These are phyloP conservation scores for Phoenix dactylifera DNA, from an alignment of 176 grass and related monocot genomes.

Conservation along the genomic window DNA sequence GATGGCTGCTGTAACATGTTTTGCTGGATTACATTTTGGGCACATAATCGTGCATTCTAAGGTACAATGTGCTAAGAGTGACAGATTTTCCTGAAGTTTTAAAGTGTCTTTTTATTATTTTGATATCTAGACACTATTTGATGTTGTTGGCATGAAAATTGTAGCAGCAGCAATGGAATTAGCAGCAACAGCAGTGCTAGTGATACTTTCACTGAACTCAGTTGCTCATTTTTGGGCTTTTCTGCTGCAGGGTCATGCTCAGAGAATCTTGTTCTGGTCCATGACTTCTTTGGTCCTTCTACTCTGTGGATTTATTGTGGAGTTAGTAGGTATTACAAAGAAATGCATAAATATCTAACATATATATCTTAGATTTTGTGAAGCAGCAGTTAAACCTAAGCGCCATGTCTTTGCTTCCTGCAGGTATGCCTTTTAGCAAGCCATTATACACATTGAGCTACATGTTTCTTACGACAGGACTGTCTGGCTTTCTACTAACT, in stretches of 20 bases:
- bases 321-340: constrained; percentile 45
- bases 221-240: too few species aligned
- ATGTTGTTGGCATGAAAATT: too few species aligned
- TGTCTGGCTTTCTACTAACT: constrained; percentile 65
- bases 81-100: too few species aligned
- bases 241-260: constrained; percentile 47
- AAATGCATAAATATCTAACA: too few species aligned
- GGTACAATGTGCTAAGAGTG: constrained; percentile 19
- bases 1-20: constrained; percentile 79
- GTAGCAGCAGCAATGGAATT: too few species aligned
- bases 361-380: too few species aligned
- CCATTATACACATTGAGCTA: constrained; percentile 93
- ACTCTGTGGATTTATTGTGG: constrained; percentile 50
- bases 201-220: too few species aligned
- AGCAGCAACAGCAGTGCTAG: too few species aligned
- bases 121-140: too few species aligned
- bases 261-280: constrained; percentile 61
- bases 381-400: too few species aligned
- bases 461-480: constrained; percentile 74
- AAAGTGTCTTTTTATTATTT: too few species aligned
- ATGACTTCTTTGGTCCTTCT: constrained; percentile 43
- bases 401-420: constrained; percentile 4
- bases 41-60: constrained; percentile 75
- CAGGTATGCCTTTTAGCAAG: constrained; percentile 97
- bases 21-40: constrained; percentile 85